Evolutionary conservation across 257 asterid genomes (phyloP).

Genomic region (Fraxinus excelsior): DNA sequence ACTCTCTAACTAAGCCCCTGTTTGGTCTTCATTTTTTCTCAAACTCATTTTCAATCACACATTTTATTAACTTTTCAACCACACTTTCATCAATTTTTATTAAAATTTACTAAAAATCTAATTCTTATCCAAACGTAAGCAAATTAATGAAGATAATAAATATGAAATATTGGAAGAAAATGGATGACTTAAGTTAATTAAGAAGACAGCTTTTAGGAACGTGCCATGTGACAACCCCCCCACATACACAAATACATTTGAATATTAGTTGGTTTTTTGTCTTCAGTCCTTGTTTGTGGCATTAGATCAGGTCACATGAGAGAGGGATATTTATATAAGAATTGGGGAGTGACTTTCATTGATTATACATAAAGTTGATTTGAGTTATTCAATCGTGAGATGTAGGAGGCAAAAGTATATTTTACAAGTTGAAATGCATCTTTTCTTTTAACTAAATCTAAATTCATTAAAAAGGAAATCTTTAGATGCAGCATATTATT

Average conservation of each 20-base stretch:
- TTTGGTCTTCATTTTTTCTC: not conserved
- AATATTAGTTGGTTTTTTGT: slow-evolving; percentile 15
- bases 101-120: too few species aligned
- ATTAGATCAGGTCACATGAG: slow-evolving; percentile 45
- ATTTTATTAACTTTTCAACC: too few species aligned
- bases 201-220: slow-evolving; percentile 39
- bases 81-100: too few species aligned
- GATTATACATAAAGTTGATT: slow-evolving; percentile 18
- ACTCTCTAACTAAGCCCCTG: too few species aligned
- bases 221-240: slow-evolving; percentile 48
- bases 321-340: slow-evolving; percentile 16
- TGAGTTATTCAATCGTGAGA: slow-evolving; percentile 43
- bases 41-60: not conserved
- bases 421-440: slow-evolving; percentile 27
- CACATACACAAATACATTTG: slow-evolving; percentile 24
- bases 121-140: too few species aligned
- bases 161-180: slow-evolving; percentile 20
- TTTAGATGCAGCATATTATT: not conserved
- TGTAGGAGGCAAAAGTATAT: slow-evolving; percentile 8
- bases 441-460: slow-evolving; percentile 24
- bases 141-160: slow-evolving; percentile 12
- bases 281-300: slow-evolving; percentile 28
- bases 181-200: slow-evolving; percentile 23
- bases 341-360: slow-evolving; percentile 6
- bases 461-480: too few species aligned